A percentile compares a stretch with the other conserved stretches of the same genome.
These are phyloP conservation scores for Trichosporon ovoides DNA, from an alignment of 1,284 basidiomycete species.

Conservation along the genomic window DNA sequence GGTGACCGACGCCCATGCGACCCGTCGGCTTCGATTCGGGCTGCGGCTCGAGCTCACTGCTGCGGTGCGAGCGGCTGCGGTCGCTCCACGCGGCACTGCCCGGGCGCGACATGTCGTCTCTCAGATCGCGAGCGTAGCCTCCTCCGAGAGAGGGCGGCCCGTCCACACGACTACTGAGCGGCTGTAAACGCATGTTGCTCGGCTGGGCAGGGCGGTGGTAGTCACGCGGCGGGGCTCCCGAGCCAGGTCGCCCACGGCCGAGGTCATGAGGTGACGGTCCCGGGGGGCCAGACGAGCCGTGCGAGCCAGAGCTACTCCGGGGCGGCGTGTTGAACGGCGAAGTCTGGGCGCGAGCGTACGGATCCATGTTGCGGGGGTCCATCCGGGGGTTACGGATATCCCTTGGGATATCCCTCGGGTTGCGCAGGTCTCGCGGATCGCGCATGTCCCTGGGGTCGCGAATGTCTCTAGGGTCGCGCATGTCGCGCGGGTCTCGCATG, in stretches of 20 bases:
- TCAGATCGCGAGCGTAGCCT: constrained; percentile 12
- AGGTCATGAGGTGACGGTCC: neutral
- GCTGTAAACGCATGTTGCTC: constrained; percentile 9
- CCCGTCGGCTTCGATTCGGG: constrained; percentile 17
- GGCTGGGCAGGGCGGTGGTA: constrained; percentile 6
- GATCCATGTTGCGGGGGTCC: constrained; percentile 3
- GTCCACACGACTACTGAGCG: constrained; percentile 16
- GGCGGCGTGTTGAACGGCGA: constrained; percentile 10
- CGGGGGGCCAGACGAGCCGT: neutral
- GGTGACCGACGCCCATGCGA: constrained; percentile 22
- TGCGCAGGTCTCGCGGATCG: neutral
- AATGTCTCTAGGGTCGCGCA: neutral
- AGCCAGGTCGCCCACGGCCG: constrained; percentile 7
- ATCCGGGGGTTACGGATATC: neutral
- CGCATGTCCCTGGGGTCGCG: neutral
- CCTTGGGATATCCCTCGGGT: neutral
- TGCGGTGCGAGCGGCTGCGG: constrained; percentile 10
- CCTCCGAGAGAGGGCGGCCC: constrained; percentile 16
- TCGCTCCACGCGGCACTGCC: constrained; percentile 17
- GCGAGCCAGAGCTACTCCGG: constrained; percentile 5
- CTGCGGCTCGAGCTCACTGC: constrained; percentile 8
- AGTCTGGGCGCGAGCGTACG: constrained; percentile 6
- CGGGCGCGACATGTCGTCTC: constrained; percentile 12
- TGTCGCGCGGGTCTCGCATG: neutral
- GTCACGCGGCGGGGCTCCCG: constrained; percentile 10